A percentile compares a stretch with the other conserved stretches of the same genome.
These are phyloP conservation scores for Fraxinus excelsior DNA, from an alignment of 257 asterid genomes.

Conservation along the genomic window DNA sequence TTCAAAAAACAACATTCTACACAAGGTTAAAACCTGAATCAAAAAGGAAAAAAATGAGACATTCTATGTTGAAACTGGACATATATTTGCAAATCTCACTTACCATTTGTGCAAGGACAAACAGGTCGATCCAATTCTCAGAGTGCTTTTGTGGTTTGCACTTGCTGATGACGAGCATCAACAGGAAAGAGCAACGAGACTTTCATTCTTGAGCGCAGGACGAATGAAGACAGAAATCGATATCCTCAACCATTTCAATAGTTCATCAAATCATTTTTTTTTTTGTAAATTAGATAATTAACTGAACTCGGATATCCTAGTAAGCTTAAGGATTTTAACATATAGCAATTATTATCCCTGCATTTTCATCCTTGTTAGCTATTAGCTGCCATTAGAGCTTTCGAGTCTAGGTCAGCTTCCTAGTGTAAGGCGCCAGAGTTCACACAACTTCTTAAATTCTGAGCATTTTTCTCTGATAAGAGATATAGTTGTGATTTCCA, in stretches of 20 bases:
- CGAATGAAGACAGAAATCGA: background rate
- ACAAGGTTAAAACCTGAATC: background rate
- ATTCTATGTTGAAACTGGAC: background rate
- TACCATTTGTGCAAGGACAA: background rate
- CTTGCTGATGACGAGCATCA: conserved; percentile 24
- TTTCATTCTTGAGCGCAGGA: conserved; percentile 46
- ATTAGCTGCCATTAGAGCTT: background rate
- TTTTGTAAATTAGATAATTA: background rate
- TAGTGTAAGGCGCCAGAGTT: background rate
- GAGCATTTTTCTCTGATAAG: too few species aligned
- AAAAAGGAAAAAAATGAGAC: background rate
- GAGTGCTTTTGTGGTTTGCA: conserved; percentile 31
- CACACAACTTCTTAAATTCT: background rate
- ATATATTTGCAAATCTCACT: background rate
- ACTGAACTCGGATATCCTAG: background rate
- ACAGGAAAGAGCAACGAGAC: conserved; percentile 54
- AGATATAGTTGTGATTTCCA: too few species aligned
- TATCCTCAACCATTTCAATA: too few species aligned
- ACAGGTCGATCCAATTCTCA: conserved; percentile 18
- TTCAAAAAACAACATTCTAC: background rate
- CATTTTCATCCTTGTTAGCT: background rate
- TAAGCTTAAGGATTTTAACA: background rate
- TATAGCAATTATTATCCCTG: background rate
- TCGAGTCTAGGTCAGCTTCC: background rate
- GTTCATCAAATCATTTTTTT: background rate